Percentiles rank a stretch among this genome's conserved stretches.
Conservation (phyloP, 129 eudicot species). For the Artemisia tridentata region DNA sequence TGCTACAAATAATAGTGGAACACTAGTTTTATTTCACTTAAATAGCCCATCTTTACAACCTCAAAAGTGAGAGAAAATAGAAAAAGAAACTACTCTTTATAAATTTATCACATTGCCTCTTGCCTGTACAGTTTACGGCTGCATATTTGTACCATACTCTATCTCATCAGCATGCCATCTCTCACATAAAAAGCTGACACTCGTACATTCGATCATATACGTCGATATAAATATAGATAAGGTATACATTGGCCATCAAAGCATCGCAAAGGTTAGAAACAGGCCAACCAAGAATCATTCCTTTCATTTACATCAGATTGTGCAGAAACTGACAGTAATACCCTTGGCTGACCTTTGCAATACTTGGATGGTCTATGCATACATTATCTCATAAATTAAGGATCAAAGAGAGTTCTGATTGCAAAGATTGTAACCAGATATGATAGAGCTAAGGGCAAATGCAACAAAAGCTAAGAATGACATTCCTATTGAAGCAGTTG, state of each 20-base stretch:
- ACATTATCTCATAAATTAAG: not conserved
- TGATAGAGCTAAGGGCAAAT: conserved; percentile 72
- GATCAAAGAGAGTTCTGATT: conserved; percentile 46
- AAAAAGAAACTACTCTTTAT: conserved; percentile 20
- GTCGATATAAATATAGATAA: not conserved
- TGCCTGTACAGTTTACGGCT: conserved; percentile 30
- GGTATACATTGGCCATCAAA: not conserved
- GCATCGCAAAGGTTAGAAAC: not conserved
- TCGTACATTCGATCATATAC: conserved; percentile 9
- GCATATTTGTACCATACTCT: conserved; percentile 25
- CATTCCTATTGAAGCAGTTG: conserved; percentile 86
- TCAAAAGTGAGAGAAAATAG: conserved; percentile 12
- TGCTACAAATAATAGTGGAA: conserved; percentile 17
- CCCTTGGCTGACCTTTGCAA: conserved; percentile 18
- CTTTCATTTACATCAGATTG: not conserved
- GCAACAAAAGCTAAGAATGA: conserved; percentile 79
- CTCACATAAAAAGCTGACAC: conserved; percentile 4
- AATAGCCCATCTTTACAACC: conserved; percentile 27
- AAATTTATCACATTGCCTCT: conserved; percentile 22
- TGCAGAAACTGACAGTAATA: not conserved
- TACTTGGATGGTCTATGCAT: conserved; percentile 17
- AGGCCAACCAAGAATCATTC: no score
- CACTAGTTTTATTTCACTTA: conserved; percentile 19
- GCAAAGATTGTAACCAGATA: conserved; percentile 88
- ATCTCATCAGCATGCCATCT: conserved; percentile 15